phyloP scores from a whole-genome alignment of 2,329 filamentous ascomycete genomes.

The Fusarium tupiense region DNA sequence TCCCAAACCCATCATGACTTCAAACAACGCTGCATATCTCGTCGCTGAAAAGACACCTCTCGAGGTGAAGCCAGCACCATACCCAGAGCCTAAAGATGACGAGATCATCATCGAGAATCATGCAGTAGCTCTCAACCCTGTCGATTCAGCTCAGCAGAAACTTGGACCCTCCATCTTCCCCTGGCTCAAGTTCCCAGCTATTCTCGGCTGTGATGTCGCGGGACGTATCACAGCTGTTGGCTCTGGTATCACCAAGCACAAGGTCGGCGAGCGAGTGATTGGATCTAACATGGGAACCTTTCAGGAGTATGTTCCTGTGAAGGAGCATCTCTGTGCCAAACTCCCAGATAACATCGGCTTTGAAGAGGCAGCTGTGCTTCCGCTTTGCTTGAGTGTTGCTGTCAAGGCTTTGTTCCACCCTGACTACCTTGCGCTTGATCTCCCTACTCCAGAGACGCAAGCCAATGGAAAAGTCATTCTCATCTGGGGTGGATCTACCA shows the following conservation, averaged over 20 bases:
- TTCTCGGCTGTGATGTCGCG: constrained; percentile 11
- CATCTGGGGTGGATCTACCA: constrained; percentile 17
- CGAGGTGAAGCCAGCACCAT: neutral
- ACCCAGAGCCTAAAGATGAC: neutral
- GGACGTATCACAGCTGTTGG: constrained; percentile 1
- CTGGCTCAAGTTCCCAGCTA: constrained; percentile 18
- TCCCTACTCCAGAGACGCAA: neutral
- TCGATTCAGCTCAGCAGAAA: constrained; percentile 9
- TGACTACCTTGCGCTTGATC: constrained; percentile 5
- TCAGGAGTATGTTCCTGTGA: constrained; percentile 9
- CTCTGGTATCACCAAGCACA: neutral
- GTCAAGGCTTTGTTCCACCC: constrained; percentile 16
- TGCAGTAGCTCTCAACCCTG: constrained; percentile 10
- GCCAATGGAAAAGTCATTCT: neutral
- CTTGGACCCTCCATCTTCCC: constrained; percentile 7
- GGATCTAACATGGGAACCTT: neutral
- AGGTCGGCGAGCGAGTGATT: neutral
- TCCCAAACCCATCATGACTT: neutral
- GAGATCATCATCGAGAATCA: constrained; percentile 7
- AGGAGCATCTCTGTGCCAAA: neutral
- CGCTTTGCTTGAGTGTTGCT: constrained; percentile 7
- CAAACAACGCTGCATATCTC: constrained; percentile 12
- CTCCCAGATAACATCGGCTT: neutral
- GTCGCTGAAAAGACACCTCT: neutral
- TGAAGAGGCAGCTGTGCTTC: neutral